Conservation (phyloP, 148 eudicot genomes). For the Suaeda aralocaspica region DNA sequence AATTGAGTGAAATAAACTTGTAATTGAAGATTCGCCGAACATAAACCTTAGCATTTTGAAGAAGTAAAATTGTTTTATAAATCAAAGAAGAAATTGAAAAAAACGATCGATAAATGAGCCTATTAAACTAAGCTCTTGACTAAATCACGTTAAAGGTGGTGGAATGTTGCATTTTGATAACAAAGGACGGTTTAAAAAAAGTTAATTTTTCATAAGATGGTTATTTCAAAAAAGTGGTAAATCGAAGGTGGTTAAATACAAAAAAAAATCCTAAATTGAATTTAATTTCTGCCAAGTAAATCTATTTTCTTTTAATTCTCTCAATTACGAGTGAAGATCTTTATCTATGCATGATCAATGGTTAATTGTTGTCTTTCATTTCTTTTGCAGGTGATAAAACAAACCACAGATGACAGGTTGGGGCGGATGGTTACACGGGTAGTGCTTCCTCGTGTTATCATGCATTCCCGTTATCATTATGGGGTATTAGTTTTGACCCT, state of each 20-base stretch:
- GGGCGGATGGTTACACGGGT: conserved; percentile 88
- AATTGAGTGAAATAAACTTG: too few relatives aligned
- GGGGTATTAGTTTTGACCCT: conserved; percentile 47
- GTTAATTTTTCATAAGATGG: too few relatives aligned
- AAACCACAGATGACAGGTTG: conserved; percentile 70
- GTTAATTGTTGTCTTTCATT: conserved; percentile 1
- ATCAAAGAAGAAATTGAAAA: neutral
- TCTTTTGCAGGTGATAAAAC: conserved; percentile 65
- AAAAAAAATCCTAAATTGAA: too few relatives aligned
- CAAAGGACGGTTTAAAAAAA: too few relatives aligned
- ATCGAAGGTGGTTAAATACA: too few relatives aligned
- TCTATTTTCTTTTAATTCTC: neutral
- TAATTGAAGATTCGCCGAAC: too few relatives aligned
- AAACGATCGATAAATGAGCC: too few relatives aligned
- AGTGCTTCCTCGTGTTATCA: conserved; percentile 92
- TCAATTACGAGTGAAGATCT: neutral
- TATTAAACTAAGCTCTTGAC: too few relatives aligned
- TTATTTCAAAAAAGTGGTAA: too few relatives aligned
- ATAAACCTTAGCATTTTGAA: too few relatives aligned
- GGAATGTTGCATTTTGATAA: too few relatives aligned
- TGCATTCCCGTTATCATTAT: conserved; percentile 93
- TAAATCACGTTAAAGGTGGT: too few relatives aligned
- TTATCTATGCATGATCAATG: neutral
- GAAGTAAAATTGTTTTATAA: neutral
- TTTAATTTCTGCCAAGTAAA: neutral